Base-by-base conservation (phyloP, 805 yeast genomes). In the Yarrowia osloensis region DNA sequence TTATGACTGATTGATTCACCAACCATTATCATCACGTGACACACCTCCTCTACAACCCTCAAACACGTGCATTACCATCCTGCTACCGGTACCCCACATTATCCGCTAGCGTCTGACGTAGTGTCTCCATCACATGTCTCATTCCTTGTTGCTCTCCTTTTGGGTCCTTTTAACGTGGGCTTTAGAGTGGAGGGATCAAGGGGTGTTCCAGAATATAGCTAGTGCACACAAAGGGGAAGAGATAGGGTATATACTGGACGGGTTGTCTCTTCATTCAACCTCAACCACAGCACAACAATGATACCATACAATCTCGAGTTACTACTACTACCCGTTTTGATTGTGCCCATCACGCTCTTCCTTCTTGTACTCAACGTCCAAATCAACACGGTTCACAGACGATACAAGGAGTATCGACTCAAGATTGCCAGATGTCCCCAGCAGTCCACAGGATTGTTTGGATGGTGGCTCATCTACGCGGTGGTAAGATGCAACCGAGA, bases 391-490 rank as follows among this genome's bases (percentile, higher is more conserved):
- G 13, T 57, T 4, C 49, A 28, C 19, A 24, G 63, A 19, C 15
- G 63, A 15, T 57, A 57, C 63, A 57, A 57, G 21, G 63, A 57
- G 49, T 40, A 28, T 15, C 29, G 29, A 8, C 49, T 57, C 1
- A 4, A 3, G 2, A 24, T 39, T 1, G 35, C 49, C 13, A 12
- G 15, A 15, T 57, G 63, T 7, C 63, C 63, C 21, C 12, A 26
- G 7, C 13, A n/a, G 5, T 6, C 33, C 12, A 9, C 63, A 1
- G 63, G 63, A 4, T 28, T 57, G 15, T 57, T 57, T 40, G 63
- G 63, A 11, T 57, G 63, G 63, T 39, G 49, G 49, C 49, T 57
- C 37, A 57, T 57, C 28, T 57, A 57, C 28, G 29, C 42, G 6
- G 49, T 19, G 17, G 37, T 57, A 4, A 5, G 28, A 2, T 11